A percentile compares a stretch with the other conserved stretches of the same genome.
Evolutionary conservation across 495 filamentous ascomycete genomes (phyloP).

Genomic region (Daldinia loculata): DNA sequence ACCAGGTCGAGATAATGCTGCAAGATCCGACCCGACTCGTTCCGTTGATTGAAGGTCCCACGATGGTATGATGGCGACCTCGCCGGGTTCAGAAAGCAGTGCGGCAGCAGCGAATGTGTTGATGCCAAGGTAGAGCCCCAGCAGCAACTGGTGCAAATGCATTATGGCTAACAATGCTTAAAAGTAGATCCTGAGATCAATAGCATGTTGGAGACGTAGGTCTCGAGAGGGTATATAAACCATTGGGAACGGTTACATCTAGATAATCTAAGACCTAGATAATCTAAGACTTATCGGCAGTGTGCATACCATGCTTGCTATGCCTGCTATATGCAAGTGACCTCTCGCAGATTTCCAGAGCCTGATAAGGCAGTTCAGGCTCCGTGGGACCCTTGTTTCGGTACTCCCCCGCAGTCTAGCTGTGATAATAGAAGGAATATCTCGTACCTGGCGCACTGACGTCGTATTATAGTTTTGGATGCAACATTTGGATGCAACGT

Average conservation of each 20-base stretch:
- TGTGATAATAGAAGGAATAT: neutral
- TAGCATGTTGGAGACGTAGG: neutral
- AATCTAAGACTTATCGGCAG: conserved; percentile 14
- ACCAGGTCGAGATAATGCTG: conserved; percentile 55
- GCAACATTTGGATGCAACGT: neutral
- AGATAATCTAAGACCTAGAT: conserved; percentile 9
- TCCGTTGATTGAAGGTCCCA: conserved; percentile 66
- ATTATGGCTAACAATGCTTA: conserved; percentile 21
- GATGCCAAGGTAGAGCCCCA: conserved; percentile 33
- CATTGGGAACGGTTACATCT: neutral
- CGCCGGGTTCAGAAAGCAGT: conserved; percentile 49
- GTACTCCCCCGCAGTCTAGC: conserved; percentile 29
- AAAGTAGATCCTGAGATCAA: neutral
- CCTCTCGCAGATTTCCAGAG: conserved; percentile 5
- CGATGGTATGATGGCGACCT: conserved; percentile 57
- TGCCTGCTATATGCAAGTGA: conserved; percentile 1
- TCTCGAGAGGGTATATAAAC: conserved; percentile 15
- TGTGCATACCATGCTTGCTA: conserved; percentile 2
- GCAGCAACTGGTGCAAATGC: conserved; percentile 27
- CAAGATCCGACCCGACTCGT: conserved; percentile 48
- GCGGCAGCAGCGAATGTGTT: conserved; percentile 23
- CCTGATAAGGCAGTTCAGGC: conserved; percentile 30
- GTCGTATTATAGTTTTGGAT: neutral
- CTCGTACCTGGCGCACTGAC: neutral
- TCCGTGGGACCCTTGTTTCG: conserved; percentile 22